These are phyloP conservation scores for Diaporthe ampelina DNA, from an alignment of 2,329 filamentous ascomycete species.

Conservation along the genomic window DNA sequence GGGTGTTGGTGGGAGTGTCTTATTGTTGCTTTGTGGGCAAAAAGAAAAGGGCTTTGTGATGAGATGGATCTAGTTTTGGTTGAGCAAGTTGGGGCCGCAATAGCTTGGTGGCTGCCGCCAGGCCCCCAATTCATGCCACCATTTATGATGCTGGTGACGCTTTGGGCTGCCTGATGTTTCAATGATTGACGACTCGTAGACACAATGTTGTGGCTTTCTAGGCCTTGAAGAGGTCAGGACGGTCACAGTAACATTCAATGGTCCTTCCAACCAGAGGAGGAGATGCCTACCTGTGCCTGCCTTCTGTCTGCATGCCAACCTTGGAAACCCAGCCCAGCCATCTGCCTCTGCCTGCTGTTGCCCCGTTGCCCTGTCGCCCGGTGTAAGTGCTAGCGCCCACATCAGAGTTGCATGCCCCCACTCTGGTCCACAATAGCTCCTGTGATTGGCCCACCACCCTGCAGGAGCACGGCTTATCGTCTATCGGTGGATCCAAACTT, in stretches of 20 bases:
- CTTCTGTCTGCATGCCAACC: background rate
- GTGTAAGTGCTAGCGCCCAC: slow-evolving; percentile 31
- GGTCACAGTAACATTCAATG: background rate
- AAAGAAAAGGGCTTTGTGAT: background rate
- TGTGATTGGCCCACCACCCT: slow-evolving; percentile 4
- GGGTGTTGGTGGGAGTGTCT: slow-evolving; percentile 23
- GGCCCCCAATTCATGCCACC: background rate
- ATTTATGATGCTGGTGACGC: background rate
- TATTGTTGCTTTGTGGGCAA: background rate
- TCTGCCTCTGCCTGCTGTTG: slow-evolving; percentile 13
- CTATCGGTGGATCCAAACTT: slow-evolving; percentile 41
- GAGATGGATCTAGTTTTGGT: background rate
- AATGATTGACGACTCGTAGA: background rate
- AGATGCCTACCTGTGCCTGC: background rate
- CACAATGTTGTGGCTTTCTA: background rate
- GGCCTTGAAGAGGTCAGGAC: background rate
- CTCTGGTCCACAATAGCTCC: slow-evolving; percentile 15
- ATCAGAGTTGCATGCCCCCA: slow-evolving; percentile 18
- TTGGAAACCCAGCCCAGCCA: background rate
- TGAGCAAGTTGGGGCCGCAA: background rate
- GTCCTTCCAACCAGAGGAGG: background rate
- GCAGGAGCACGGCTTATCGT: slow-evolving; percentile 11
- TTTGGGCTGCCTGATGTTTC: background rate
- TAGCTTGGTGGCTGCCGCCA: slow-evolving; percentile 1
- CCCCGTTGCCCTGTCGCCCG: slow-evolving; percentile 20